phyloP scores from a whole-genome alignment of 176 grass and related monocot genomes.

The Pontederia paniculata region DNA sequence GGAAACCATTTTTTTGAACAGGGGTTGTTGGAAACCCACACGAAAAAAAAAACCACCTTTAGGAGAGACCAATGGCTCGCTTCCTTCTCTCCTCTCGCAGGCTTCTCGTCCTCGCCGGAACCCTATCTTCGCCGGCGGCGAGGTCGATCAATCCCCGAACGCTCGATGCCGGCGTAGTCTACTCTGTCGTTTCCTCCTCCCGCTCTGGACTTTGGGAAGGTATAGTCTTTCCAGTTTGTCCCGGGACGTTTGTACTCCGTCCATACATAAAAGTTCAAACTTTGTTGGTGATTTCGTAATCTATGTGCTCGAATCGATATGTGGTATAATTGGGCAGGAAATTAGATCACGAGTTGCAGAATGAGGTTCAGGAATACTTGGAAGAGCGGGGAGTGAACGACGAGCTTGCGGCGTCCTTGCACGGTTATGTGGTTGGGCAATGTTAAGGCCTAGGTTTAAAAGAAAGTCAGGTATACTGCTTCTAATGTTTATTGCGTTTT shows the following conservation, averaged over 20 bases:
- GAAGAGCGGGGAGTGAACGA: conserved; percentile 50
- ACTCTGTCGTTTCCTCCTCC: too few relatives aligned
- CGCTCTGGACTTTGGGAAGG: conserved; percentile 49
- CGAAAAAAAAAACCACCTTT: too few relatives aligned
- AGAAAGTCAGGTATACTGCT: conserved; percentile 19
- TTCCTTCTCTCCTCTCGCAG: too few relatives aligned
- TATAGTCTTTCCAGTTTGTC: conserved; percentile 39
- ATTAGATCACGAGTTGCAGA: conserved; percentile 36
- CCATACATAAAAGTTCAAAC: conserved; percentile 27
- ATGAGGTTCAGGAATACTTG: too few relatives aligned
- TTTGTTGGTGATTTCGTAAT: neutral
- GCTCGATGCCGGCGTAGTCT: too few relatives aligned
- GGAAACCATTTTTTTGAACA: too few relatives aligned
- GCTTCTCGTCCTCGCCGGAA: too few relatives aligned
- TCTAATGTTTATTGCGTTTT: too few relatives aligned
- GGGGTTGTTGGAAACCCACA: too few relatives aligned
- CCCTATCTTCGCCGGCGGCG: too few relatives aligned
- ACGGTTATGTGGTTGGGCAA: conserved; percentile 54
- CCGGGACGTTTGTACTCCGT: conserved; percentile 6
- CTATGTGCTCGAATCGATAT: neutral
- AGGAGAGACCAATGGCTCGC: too few relatives aligned
- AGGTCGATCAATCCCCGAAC: too few relatives aligned
- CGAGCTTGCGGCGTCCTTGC: conserved; percentile 56
- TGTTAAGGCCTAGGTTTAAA: conserved; percentile 36
- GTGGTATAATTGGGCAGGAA: conserved; percentile 26